phyloP scores from a whole-genome alignment of 768 basidiomycete species.

The Tricholoma bakamatsutake region DNA sequence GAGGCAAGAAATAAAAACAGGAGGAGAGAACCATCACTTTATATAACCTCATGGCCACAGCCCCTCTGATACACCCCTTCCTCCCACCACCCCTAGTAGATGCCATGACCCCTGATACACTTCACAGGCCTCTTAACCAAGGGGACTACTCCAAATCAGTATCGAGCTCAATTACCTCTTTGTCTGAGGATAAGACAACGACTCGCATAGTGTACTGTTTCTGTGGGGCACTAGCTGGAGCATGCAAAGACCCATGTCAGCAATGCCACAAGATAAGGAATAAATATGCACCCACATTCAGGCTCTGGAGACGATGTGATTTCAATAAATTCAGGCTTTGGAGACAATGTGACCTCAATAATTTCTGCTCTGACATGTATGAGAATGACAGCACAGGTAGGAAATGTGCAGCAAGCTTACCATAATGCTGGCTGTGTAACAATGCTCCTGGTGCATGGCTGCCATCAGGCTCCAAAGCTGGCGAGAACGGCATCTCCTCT shows the following conservation, averaged over 20 bases:
- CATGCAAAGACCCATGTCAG: neutral
- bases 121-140: too few relatives aligned
- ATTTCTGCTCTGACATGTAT: neutral
- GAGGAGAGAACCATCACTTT: too few relatives aligned
- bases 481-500: neutral
- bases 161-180: neutral
- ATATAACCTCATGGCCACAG: too few relatives aligned
- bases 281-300: neutral
- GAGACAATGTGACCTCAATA: neutral
- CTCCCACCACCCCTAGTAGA: too few relatives aligned
- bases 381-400: too few relatives aligned
- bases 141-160: neutral
- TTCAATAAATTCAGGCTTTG: too few relatives aligned
- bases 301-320: constrained; percentile 1
- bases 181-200: too few relatives aligned
- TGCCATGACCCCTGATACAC: too few relatives aligned
- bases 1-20: too few relatives aligned
- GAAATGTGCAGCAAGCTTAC: neutral
- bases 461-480: neutral
- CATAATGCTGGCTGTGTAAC: neutral
- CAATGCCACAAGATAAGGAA: neutral
- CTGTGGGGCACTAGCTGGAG: too few relatives aligned
- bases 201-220: too few relatives aligned
- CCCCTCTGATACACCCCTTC: too few relatives aligned
- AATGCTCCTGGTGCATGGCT: neutral